These are phyloP conservation scores for Globisporangium paddicum DNA, from an alignment of 352 stramenopile species.

Conservation along the genomic window DNA sequence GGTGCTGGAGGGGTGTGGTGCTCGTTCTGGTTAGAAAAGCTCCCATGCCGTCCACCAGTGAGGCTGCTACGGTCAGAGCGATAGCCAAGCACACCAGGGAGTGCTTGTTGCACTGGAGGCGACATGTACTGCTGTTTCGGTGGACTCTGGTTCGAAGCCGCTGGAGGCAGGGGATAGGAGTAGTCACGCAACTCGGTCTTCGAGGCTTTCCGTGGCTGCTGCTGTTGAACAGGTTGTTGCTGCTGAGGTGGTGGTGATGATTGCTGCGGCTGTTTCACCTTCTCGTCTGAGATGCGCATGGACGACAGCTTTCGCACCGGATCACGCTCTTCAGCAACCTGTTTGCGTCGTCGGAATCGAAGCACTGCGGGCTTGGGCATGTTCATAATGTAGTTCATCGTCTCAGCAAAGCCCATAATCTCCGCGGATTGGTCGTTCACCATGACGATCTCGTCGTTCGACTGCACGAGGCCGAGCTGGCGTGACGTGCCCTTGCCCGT, in stretches of 20 bases:
- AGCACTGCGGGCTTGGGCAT: conserved; percentile 76
- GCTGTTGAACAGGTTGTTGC: conserved; percentile 12
- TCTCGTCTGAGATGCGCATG: conserved; percentile 5
- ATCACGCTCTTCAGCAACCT: neutral
- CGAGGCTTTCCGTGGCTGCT: conserved; percentile 13
- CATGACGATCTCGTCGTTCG: conserved; percentile 79
- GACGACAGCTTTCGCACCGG: conserved; percentile 1
- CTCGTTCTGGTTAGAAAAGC: conserved; percentile 6
- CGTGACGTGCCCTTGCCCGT: conserved; percentile 76
- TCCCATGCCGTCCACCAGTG: neutral
- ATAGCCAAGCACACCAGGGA: neutral
- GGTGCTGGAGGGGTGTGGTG: neutral
- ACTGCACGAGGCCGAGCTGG: conserved; percentile 59
- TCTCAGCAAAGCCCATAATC: conserved; percentile 63
- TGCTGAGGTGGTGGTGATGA: conserved; percentile 15
- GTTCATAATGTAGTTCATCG: conserved; percentile 86
- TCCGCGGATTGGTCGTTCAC: conserved; percentile 58
- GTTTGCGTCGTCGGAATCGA: conserved; percentile 44
- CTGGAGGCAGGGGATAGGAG: conserved; percentile 1
- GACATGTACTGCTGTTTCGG: neutral
- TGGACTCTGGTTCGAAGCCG: neutral
- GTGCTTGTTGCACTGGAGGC: neutral
- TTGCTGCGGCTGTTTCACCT: conserved; percentile 21
- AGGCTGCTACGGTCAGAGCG: neutral
- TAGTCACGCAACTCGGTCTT: conserved; percentile 7